Base-by-base conservation (phyloP, 2,329 filamentous ascomycete species). In the Diplodia sapinea region DNA sequence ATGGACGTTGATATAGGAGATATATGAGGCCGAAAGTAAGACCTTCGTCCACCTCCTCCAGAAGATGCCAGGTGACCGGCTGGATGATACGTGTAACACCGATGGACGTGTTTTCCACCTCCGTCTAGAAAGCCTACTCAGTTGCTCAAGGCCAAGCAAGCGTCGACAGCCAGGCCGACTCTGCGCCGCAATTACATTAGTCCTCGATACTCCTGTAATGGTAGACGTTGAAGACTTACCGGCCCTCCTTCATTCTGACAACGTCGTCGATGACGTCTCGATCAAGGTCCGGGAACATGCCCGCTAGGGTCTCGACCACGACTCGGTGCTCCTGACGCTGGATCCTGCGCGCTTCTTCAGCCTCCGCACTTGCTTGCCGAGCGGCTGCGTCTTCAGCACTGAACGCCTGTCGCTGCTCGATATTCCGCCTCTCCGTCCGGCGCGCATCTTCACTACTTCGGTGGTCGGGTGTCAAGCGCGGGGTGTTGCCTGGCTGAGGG, bases 271-370 rank as follows among this genome's bases (percentile, higher is more conserved):
- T 98, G 47, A 99, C 87, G 59, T 99, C 96, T 74, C 89, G 88
- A 78, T 99, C 95, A 62, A 99, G 83, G 75, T 96, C 93, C 0
- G 95, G 95, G 78, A 99, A 99, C 95, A 99, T 99, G 73, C 93
- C 91, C 57, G 92, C 89, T 68, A 99, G 82, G 43, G 95, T 98
- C 80, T 98, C 95, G 2, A 98, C 94, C 8, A 99, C 89, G 73
- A 93, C 94, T 65, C 88, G 85, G 79, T 98, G 94, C 82, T 99
- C 95, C 66, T 90, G 89, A 43, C 89, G 85, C 72, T 95, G 89
- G 69, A 98, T 88, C 17, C 91, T 85, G 71, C 93, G 88, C 8
- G 94, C 94, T 77, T 99, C 92, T 11, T 94, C 94, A 7, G 87
- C 88, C 78, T 98, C 94, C 0, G 92, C 93, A 72, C 91, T 96